phyloP scores from a whole-genome alignment of 345 rosid species.

The Aethionema arabicum region DNA sequence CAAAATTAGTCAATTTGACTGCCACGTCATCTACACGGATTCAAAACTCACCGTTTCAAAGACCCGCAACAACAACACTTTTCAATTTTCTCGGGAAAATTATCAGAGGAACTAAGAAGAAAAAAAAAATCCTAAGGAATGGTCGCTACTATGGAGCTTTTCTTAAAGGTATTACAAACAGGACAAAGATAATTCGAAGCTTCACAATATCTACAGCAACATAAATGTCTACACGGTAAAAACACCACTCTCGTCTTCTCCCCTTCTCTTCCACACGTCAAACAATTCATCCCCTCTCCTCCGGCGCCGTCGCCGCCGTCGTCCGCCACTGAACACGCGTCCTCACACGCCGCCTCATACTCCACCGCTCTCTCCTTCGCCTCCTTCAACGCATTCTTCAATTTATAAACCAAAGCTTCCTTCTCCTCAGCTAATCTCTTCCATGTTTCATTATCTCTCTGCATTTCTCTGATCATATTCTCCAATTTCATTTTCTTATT shows the following conservation, averaged over 20 bases:
- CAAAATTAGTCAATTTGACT: constrained; percentile 1
- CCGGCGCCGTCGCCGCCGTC: constrained; percentile 17
- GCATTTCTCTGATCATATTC: constrained; percentile 46
- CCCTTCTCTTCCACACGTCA: constrained; percentile 47
- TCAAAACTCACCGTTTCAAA: constrained; percentile 11
- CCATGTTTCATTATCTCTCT: constrained; percentile 63
- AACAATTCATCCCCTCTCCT: constrained; percentile 44
- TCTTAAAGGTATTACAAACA: constrained; percentile 64
- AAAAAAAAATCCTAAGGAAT: constrained; percentile 33
- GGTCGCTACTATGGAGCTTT: constrained; percentile 69
- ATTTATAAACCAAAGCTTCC: constrained; percentile 50
- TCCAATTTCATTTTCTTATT: constrained; percentile 59
- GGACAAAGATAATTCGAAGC: constrained; percentile 63
- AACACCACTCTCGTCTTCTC: constrained; percentile 66
- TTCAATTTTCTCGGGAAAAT: constrained; percentile 36
- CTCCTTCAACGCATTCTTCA: constrained; percentile 53
- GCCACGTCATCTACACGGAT: constrained; percentile 23
- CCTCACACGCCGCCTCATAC: constrained; percentile 51
- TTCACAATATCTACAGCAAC: constrained; percentile 67
- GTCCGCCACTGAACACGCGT: constrained; percentile 27
- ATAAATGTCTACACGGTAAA: constrained; percentile 92
- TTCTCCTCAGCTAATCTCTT: constrained; percentile 58
- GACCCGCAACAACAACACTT: background rate
- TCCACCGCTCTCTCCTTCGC: constrained; percentile 44
- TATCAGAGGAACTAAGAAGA: background rate